phyloP scores from a whole-genome alignment of 371 early-diverging fungal species.

The Mucor plumbeus region DNA sequence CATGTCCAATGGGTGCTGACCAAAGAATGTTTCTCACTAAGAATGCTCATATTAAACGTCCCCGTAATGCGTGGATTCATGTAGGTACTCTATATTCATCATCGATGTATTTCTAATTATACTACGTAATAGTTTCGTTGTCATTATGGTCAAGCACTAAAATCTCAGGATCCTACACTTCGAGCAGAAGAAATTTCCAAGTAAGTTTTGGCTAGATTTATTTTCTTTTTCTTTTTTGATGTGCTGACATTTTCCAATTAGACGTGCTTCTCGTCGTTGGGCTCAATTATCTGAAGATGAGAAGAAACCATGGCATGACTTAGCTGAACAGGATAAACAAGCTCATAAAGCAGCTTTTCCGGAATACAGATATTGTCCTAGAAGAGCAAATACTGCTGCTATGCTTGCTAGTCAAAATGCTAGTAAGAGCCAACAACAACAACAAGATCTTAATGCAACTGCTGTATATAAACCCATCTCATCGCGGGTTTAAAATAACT shows the following conservation, averaged over 20 bases:
- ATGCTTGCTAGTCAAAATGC: not conserved
- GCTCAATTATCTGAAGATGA: conserved; percentile 45
- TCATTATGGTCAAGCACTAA: conserved; percentile 40
- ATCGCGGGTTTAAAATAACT: not conserved
- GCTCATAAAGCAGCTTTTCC: conserved; percentile 57
- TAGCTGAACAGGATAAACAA: conserved; percentile 51
- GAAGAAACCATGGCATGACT: conserved; percentile 55
- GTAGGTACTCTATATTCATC: conserved; percentile 17
- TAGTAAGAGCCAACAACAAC: not conserved
- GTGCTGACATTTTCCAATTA: not conserved
- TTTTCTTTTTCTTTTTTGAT: too few relatives aligned
- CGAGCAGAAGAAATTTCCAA: conserved; percentile 47
- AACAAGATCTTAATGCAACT: not conserved
- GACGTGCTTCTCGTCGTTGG: conserved; percentile 54
- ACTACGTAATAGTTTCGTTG: conserved; percentile 33
- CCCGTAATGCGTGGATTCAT: conserved; percentile 47
- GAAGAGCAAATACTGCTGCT: conserved; percentile 15
- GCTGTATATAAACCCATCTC: not conserved
- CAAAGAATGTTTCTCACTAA: conserved; percentile 37
- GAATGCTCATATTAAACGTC: conserved; percentile 43
- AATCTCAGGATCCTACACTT: conserved; percentile 36
- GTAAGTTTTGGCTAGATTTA: conserved; percentile 22
- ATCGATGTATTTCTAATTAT: not conserved
- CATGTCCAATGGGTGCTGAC: conserved; percentile 11
- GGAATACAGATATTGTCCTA: conserved; percentile 50